A percentile compares a stretch with the other conserved stretches of the same genome.
Conservation (phyloP, 2,329 filamentous ascomycete species). For the Colletotrichum karsti region DNA sequence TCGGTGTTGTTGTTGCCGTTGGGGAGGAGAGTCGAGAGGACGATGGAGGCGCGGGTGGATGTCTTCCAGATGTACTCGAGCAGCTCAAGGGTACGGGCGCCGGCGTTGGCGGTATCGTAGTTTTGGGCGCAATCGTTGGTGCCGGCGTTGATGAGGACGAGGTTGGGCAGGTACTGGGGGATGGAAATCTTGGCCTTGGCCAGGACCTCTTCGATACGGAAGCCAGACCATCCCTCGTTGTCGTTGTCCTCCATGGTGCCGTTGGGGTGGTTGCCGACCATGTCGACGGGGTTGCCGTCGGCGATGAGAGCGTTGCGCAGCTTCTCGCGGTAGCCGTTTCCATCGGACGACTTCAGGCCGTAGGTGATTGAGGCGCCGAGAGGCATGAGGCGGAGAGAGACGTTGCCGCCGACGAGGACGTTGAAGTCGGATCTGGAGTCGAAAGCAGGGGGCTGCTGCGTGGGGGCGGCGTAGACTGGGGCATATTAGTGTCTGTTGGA, state of each 20-base stretch:
- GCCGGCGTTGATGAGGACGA: constrained; percentile 51
- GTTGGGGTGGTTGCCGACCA: constrained; percentile 48
- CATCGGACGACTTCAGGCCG: constrained; percentile 43
- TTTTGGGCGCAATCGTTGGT: constrained; percentile 51
- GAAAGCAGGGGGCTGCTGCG: constrained; percentile 7
- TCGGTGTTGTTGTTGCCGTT: constrained; percentile 38
- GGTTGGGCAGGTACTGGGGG: constrained; percentile 43
- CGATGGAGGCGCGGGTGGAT: constrained; percentile 42
- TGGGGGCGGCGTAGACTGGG: constrained; percentile 26
- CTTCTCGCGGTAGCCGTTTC: constrained; percentile 48
- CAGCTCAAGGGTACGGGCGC: constrained; percentile 43
- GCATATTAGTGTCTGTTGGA: background rate
- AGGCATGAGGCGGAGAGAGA: constrained; percentile 51
- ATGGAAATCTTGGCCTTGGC: constrained; percentile 42
- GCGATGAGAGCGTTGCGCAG: constrained; percentile 41
- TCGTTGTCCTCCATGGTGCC: constrained; percentile 51
- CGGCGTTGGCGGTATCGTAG: constrained; percentile 38
- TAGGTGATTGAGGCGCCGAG: constrained; percentile 53
- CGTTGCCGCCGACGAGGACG: constrained; percentile 31
- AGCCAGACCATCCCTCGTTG: constrained; percentile 54
- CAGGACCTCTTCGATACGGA: constrained; percentile 48
- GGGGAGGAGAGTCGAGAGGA: constrained; percentile 48
- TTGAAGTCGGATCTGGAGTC: constrained; percentile 17
- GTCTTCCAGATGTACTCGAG: constrained; percentile 42
- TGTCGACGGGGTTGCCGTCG: constrained; percentile 45